These are phyloP conservation scores for Pestalotiopsis sp. DNA, from an alignment of 2,329 filamentous ascomycete species.

Conservation along the genomic window DNA sequence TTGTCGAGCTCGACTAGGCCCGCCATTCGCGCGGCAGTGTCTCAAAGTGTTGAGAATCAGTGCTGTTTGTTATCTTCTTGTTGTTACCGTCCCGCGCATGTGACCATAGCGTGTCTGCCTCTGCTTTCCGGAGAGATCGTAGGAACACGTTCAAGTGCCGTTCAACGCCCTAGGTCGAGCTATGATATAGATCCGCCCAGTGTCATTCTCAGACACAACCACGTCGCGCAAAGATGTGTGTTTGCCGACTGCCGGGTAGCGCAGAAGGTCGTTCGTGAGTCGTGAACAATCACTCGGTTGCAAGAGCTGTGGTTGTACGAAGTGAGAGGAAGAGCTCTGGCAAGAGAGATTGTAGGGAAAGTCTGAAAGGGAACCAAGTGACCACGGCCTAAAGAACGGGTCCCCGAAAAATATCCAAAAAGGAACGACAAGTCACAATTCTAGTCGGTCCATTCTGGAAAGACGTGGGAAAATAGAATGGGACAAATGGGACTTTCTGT, in stretches of 20 bases:
- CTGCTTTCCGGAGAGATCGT: background rate
- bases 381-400: background rate
- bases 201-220: background rate
- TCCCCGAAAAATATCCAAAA: background rate
- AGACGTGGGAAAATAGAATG: background rate
- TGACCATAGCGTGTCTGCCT: background rate
- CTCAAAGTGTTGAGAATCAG: background rate
- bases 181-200: background rate
- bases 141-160: background rate
- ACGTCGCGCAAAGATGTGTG: background rate
- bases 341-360: background rate
- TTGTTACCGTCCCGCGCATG: background rate
- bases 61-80: background rate
- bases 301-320: background rate
- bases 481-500: background rate
- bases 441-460: background rate
- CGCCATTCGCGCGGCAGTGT: constrained; percentile 20
- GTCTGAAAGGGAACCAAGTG: background rate
- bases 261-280: background rate
- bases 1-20: constrained; percentile 29
- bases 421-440: background rate
- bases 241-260: background rate
- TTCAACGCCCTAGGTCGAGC: background rate
- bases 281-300: background rate
- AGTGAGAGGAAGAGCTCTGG: background rate